Conservation (phyloP, 352 stramenopile species). For the Elongisporangium anandrum region DNA sequence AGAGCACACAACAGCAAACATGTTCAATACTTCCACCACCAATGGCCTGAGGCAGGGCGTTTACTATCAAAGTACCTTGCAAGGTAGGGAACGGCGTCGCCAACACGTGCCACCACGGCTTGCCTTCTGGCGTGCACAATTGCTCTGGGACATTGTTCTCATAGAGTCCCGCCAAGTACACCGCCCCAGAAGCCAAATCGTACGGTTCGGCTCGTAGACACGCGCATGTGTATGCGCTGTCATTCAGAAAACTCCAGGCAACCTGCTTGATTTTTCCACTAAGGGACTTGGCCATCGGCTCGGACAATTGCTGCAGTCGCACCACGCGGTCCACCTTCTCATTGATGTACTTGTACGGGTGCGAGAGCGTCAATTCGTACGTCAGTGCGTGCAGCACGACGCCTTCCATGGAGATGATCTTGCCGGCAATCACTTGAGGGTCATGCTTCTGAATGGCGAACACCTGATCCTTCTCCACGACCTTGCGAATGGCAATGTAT, state of each 20-base stretch:
- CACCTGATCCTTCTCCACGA: constrained; percentile 69
- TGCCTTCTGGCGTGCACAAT: constrained; percentile 43
- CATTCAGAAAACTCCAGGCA: constrained; percentile 87
- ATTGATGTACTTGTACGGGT: constrained; percentile 87
- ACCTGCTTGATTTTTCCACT: constrained; percentile 83
- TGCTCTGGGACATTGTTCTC: constrained; percentile 72
- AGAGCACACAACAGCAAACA: constrained; percentile 54
- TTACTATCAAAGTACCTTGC: constrained; percentile 66
- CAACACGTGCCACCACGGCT: constrained; percentile 73
- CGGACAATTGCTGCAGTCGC: constrained; percentile 47
- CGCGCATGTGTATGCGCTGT: constrained; percentile 81
- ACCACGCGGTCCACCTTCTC: constrained; percentile 85
- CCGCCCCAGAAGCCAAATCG: constrained; percentile 70
- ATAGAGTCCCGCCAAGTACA: constrained; percentile 82
- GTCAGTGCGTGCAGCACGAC: constrained; percentile 75
- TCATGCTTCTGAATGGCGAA: constrained; percentile 80
- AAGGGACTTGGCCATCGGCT: constrained; percentile 45
- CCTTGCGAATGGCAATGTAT: constrained; percentile 68
- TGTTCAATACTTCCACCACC: constrained; percentile 51
- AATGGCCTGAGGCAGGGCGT: constrained; percentile 29
- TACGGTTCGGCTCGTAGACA: constrained; percentile 71
- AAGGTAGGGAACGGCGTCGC: constrained; percentile 65
- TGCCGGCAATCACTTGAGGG: constrained; percentile 51
- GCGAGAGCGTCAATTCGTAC: constrained; percentile 81
- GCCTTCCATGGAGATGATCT: constrained; percentile 84